Evolutionary conservation across 345 rosid species (phyloP).

Genomic region (Syzygium aqueum): DNA sequence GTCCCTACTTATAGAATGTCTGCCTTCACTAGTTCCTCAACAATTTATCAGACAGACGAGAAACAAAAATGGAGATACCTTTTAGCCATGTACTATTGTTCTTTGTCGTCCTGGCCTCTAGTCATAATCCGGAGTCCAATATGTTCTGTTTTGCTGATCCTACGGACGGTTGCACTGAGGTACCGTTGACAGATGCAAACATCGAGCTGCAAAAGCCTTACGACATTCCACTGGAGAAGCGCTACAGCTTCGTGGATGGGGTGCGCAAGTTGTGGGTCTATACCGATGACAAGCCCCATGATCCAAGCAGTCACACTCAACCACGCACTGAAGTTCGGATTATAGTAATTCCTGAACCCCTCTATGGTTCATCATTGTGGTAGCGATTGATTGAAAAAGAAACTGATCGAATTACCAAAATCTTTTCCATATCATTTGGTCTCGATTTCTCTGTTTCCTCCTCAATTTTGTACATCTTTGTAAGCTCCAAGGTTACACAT

Average conservation of each 20-base stretch:
- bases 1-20: neutral
- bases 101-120: neutral
- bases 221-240: constrained; percentile 2
- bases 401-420: neutral
- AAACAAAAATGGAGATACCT: neutral
- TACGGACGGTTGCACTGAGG: constrained; percentile 7
- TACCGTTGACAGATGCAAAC: constrained; percentile 11
- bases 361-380: fast-evolving
- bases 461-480: neutral
- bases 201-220: constrained; percentile 13
- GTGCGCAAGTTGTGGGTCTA: constrained; percentile 14
- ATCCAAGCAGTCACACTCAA: constrained; percentile 9
- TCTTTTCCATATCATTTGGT: too few species aligned
- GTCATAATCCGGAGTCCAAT: neutral
- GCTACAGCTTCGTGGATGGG: constrained; percentile 4
- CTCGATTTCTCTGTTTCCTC: neutral
- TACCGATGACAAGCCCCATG: constrained; percentile 11
- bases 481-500: neutral
- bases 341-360: neutral
- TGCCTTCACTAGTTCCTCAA: neutral
- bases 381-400: neutral
- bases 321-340: constrained; percentile 23
- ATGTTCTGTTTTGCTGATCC: constrained; percentile 12
- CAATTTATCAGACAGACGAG: neutral
- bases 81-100: neutral